phyloP scores from a whole-genome alignment of 2,329 filamentous ascomycete genomes.

The Apiospora sp. region DNA sequence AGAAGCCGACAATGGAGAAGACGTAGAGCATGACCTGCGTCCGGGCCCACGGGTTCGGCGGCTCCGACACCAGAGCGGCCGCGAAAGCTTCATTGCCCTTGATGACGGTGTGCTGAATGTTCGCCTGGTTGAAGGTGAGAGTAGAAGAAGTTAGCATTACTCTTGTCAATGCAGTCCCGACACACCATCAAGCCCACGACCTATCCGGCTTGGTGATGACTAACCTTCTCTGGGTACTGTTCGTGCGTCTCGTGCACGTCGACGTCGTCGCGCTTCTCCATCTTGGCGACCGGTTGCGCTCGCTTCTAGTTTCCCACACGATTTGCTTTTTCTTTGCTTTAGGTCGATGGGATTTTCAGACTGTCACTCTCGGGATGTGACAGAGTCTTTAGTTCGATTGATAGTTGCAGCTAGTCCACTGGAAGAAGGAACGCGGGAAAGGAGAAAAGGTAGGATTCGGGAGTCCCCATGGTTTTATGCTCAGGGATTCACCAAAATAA shows the following conservation, averaged over 20 bases:
- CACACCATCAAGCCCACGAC: too few relatives aligned
- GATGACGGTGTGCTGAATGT: slow-evolving; percentile 52
- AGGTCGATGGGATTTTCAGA: background rate
- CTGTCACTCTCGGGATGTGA: background rate
- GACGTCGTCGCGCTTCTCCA: slow-evolving; percentile 10
- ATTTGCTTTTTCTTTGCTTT: background rate
- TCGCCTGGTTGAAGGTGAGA: too few relatives aligned
- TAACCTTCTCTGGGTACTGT: slow-evolving; percentile 24
- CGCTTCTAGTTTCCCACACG: background rate
- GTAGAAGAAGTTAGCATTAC: too few relatives aligned
- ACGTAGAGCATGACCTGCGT: slow-evolving; percentile 51
- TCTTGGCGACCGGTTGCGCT: background rate
- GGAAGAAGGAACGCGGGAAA: too few relatives aligned
- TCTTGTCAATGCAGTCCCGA: too few relatives aligned
- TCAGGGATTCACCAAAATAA: slow-evolving; percentile 1
- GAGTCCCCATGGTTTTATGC: slow-evolving; percentile 20
- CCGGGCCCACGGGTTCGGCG: slow-evolving; percentile 50
- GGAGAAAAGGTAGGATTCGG: slow-evolving; percentile 10
- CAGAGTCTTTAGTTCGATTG: background rate
- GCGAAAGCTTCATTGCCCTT: slow-evolving; percentile 61
- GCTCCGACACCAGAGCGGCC: slow-evolving; percentile 62
- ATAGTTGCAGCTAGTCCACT: background rate
- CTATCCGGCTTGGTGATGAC: too few relatives aligned
- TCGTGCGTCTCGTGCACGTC: slow-evolving; percentile 16
- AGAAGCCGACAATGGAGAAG: slow-evolving; percentile 56